Percentiles rank a stretch among this genome's conserved stretches.
Evolutionary conservation across 2,329 filamentous ascomycete species (phyloP).

Genomic region (Volutella citrinella): DNA sequence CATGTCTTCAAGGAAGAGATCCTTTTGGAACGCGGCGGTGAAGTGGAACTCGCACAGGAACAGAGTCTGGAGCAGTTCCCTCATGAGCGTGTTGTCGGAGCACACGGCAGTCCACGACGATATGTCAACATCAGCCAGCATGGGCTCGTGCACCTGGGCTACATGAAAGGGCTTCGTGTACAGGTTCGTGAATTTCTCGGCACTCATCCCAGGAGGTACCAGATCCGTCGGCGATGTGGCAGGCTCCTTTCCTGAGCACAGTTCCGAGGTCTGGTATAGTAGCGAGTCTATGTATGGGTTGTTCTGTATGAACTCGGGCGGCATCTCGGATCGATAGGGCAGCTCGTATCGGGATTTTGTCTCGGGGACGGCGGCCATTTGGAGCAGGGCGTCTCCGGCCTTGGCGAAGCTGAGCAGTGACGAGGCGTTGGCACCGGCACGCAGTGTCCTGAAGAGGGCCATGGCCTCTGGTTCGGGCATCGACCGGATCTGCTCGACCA

Average conservation of each 20-base stretch:
- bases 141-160: conserved; percentile 31
- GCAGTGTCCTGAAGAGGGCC: conserved; percentile 32
- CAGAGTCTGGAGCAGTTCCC: conserved; percentile 24
- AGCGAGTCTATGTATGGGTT: conserved; percentile 27
- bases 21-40: conserved; percentile 36
- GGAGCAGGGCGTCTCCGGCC: conserved; percentile 35
- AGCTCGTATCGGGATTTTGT: conserved; percentile 38
- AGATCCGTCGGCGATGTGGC: too few species aligned
- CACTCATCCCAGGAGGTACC: too few species aligned
- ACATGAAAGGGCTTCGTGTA: conserved; percentile 37
- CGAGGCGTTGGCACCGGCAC: conserved; percentile 29
- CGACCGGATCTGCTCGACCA: conserved; percentile 13
- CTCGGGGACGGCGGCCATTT: conserved; percentile 36
- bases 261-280: conserved; percentile 22
- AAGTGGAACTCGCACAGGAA: conserved; percentile 36
- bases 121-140: conserved; percentile 24
- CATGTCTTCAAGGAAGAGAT: conserved; percentile 39
- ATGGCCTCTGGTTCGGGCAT: conserved; percentile 29
- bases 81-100: conserved; percentile 33
- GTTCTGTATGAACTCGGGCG: conserved; percentile 5
- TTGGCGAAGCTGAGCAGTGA: conserved; percentile 32
- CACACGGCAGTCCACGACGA: conserved; percentile 37
- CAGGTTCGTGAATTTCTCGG: conserved; percentile 14
- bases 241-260: conserved; percentile 1
- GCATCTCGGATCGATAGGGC: conserved; percentile 29